phyloP scores from a whole-genome alignment of 768 basidiomycete species.

The Amanita rubescens region DNA sequence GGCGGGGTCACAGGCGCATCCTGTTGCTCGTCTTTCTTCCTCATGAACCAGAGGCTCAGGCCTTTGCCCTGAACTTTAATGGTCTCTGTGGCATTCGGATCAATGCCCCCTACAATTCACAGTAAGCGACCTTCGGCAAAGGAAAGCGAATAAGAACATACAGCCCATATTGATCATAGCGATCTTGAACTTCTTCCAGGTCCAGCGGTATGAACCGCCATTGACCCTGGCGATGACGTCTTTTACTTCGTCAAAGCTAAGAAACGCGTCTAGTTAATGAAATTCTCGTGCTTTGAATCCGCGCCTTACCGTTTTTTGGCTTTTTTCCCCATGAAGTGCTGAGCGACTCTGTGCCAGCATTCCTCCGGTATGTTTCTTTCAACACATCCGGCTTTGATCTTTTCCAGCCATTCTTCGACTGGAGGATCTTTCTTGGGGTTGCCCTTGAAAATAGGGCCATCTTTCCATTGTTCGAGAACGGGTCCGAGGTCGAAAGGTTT shows the following conservation, averaged over 20 bases:
- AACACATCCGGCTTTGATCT: slow-evolving; percentile 65
- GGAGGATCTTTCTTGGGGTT: slow-evolving; percentile 61
- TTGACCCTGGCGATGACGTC: slow-evolving; percentile 67
- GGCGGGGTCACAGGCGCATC: slow-evolving; percentile 5
- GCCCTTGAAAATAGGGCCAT: slow-evolving; percentile 61
- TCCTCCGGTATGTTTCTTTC: slow-evolving; percentile 69
- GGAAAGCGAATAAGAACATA: slow-evolving; percentile 27
- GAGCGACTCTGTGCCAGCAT: slow-evolving; percentile 77
- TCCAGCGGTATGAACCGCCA: slow-evolving; percentile 74
- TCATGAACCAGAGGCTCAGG: slow-evolving; percentile 45
- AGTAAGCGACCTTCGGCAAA: neutral
- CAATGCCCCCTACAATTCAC: slow-evolving; percentile 49
- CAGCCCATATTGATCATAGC: slow-evolving; percentile 81
- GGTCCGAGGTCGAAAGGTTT: slow-evolving; percentile 73
- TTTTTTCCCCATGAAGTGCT: slow-evolving; percentile 65
- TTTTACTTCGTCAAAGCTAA: slow-evolving; percentile 60
- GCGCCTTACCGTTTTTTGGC: slow-evolving; percentile 47
- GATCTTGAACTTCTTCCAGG: slow-evolving; percentile 75
- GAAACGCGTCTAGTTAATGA: neutral
- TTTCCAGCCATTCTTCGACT: slow-evolving; percentile 67
- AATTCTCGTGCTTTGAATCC: neutral
- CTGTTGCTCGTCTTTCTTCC: slow-evolving; percentile 37
- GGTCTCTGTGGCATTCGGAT: slow-evolving; percentile 48
- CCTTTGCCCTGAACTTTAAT: slow-evolving; percentile 51
- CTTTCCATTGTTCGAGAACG: slow-evolving; percentile 54